These are phyloP conservation scores for Cytospora mali DNA, from an alignment of 2,329 filamentous ascomycete species.

Conservation along the genomic window DNA sequence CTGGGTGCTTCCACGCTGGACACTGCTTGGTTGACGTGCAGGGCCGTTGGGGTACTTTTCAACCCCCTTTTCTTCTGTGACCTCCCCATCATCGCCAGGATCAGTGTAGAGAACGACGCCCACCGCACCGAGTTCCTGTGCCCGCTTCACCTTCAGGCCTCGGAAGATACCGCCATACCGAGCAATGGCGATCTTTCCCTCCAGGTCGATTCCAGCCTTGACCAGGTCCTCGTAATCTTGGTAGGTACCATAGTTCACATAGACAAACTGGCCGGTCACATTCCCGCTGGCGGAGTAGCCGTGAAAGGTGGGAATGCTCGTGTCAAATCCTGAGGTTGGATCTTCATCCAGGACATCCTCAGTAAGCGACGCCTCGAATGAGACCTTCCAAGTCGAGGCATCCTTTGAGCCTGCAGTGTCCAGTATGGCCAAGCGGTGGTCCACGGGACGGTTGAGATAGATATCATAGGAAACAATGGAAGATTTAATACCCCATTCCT, in stretches of 20 bases:
- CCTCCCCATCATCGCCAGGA: constrained; percentile 73
- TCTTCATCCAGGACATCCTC: constrained; percentile 88
- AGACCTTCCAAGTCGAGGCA: constrained; percentile 57
- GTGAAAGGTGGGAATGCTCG: constrained; percentile 80
- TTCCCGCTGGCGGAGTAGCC: constrained; percentile 81
- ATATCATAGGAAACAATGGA: constrained; percentile 72
- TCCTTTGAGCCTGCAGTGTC: constrained; percentile 45
- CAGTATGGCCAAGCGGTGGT: constrained; percentile 69
- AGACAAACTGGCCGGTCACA: constrained; percentile 75
- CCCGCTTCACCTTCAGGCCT: constrained; percentile 81
- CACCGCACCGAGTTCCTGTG: constrained; percentile 75
- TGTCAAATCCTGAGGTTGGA: constrained; percentile 69
- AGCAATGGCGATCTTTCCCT: constrained; percentile 77
- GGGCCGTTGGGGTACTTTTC: constrained; percentile 73
- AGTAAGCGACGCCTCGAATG: constrained; percentile 78
- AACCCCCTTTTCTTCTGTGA: constrained; percentile 75
- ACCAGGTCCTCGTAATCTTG: constrained; percentile 72
- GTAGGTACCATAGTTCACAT: constrained; percentile 75
- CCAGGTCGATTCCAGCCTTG: constrained; percentile 66
- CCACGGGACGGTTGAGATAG: constrained; percentile 77
- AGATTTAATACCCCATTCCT: constrained; percentile 68
- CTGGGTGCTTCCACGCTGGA: constrained; percentile 77
- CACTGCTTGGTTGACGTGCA: constrained; percentile 73
- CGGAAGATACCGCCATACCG: constrained; percentile 80
- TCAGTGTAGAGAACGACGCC: constrained; percentile 74